Evolutionary conservation across 75 land plant species (phyloP).

Genomic region (Pinus tabuliformis): DNA sequence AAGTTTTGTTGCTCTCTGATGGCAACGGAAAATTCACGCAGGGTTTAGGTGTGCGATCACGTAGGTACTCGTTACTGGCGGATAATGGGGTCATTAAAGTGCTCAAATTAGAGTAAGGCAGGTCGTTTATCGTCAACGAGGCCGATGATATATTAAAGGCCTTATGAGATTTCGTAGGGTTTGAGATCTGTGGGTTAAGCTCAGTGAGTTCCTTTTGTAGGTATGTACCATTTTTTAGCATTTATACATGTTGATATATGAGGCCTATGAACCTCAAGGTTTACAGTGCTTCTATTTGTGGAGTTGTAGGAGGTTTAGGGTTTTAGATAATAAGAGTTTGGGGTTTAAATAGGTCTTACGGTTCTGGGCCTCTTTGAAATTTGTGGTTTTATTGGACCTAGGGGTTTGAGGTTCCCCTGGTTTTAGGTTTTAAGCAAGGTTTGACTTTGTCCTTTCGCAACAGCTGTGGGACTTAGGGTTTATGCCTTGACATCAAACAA

Average conservation of each 20-base stretch:
- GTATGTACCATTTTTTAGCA: too few relatives aligned
- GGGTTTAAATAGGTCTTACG: neutral
- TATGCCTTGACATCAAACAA: too few relatives aligned
- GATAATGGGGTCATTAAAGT: slow-evolving; percentile 88
- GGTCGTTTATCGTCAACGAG: slow-evolving; percentile 64
- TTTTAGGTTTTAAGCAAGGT: neutral
- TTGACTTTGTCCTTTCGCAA: too few relatives aligned
- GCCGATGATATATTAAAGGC: slow-evolving; percentile 78
- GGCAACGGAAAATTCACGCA: slow-evolving; percentile 76
- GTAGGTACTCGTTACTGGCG: slow-evolving; percentile 66
- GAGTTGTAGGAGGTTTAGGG: neutral
- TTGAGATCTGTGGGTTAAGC: neutral
- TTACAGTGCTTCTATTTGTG: neutral
- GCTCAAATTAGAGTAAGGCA: slow-evolving; percentile 79
- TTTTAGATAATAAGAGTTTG: neutral
- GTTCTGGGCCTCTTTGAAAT: neutral
- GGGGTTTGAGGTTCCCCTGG: neutral
- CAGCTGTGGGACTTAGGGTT: too few relatives aligned
- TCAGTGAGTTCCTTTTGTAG: too few relatives aligned
- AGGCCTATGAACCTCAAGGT: neutral
- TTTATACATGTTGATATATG: too few relatives aligned
- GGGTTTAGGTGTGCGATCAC: slow-evolving; percentile 69
- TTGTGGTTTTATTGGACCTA: neutral
- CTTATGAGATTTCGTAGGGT: slow-evolving; percentile 33
- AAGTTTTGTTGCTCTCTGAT: slow-evolving; percentile 60